Conservation (phyloP, 768 basidiomycete genomes). For the Tremella yokohamensis region DNA sequence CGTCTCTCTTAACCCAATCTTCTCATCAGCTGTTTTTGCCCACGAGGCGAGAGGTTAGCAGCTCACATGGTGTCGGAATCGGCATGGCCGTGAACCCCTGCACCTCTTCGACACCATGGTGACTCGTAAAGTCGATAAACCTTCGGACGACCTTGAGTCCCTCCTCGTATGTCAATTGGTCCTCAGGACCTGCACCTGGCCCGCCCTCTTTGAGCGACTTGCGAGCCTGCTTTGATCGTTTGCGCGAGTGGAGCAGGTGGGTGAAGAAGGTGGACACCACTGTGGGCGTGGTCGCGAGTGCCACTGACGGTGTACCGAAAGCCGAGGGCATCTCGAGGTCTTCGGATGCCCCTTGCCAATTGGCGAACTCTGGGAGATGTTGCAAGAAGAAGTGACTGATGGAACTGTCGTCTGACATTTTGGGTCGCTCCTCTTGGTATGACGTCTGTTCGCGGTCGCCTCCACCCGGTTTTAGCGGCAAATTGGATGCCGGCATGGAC, state of each 20-base stretch:
- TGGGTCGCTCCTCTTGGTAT: too few relatives aligned
- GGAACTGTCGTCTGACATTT: too few relatives aligned
- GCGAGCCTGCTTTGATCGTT: slow-evolving; percentile 21
- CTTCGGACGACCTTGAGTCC: slow-evolving; percentile 47
- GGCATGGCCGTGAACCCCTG: slow-evolving; percentile 50
- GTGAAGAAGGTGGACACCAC: slow-evolving; percentile 48
- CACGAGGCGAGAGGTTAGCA: not conserved
- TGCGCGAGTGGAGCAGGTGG: slow-evolving; percentile 36
- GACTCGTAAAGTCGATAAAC: slow-evolving; percentile 49
- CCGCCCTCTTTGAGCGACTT: slow-evolving; percentile 36
- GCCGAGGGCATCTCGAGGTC: slow-evolving; percentile 5
- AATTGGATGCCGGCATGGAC: too few relatives aligned
- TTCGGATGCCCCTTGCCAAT: not conserved
- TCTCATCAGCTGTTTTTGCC: slow-evolving; percentile 7
- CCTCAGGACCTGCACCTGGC: slow-evolving; percentile 33
- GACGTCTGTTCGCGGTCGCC: too few relatives aligned
- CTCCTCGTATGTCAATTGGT: slow-evolving; percentile 50
- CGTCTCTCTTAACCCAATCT: slow-evolving; percentile 47
- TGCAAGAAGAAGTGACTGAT: too few relatives aligned
- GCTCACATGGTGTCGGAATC: slow-evolving; percentile 44
- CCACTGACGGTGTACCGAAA: slow-evolving; percentile 33
- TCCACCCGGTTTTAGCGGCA: too few relatives aligned
- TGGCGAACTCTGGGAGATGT: too few relatives aligned
- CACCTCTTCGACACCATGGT: slow-evolving; percentile 50
- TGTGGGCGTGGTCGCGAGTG: slow-evolving; percentile 44